Percentiles rank a stretch among this genome's conserved stretches.
These are phyloP conservation scores for Ganoderma meredithae DNA, from an alignment of 1,284 basidiomycete genomes.

Conservation along the genomic window DNA sequence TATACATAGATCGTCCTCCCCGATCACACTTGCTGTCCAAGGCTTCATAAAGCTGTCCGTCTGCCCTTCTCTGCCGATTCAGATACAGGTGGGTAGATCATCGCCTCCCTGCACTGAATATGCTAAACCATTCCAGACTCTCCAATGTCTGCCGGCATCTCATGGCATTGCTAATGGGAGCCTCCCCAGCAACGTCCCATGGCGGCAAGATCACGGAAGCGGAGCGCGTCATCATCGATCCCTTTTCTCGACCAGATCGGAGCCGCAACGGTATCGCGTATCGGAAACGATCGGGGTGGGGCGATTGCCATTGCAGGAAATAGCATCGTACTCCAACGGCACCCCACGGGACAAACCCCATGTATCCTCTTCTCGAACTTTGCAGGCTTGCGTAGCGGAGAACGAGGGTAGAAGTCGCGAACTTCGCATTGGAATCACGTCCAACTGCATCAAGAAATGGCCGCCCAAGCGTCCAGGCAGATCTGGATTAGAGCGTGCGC, in stretches of 20 bases:
- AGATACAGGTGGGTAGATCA: slow-evolving; percentile 2
- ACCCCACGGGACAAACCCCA: neutral
- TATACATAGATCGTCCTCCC: slow-evolving; percentile 15
- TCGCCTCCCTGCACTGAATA: slow-evolving; percentile 4
- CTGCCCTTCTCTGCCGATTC: slow-evolving; percentile 5
- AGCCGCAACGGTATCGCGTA: slow-evolving; percentile 1
- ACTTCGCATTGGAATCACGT: neutral
- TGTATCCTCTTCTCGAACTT: slow-evolving; percentile 8
- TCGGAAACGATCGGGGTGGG: slow-evolving; percentile 4
- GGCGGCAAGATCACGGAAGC: neutral
- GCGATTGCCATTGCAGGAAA: neutral
- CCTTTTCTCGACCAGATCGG: neutral
- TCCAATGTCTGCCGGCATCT: neutral
- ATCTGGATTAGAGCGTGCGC: neutral
- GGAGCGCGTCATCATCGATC: slow-evolving; percentile 5
- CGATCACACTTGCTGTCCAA: slow-evolving; percentile 14
- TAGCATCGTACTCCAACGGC: neutral
- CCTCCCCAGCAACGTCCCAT: neutral
- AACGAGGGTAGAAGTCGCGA: neutral
- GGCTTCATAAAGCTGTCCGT: slow-evolving; percentile 5
- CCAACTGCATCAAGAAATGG: neutral
- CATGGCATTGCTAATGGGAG: neutral
- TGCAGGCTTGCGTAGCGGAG: neutral
- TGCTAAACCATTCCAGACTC: neutral
- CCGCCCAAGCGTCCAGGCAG: neutral